Conservation (phyloP, 768 basidiomycete species). For the Boletus eberwhitei region DNA sequence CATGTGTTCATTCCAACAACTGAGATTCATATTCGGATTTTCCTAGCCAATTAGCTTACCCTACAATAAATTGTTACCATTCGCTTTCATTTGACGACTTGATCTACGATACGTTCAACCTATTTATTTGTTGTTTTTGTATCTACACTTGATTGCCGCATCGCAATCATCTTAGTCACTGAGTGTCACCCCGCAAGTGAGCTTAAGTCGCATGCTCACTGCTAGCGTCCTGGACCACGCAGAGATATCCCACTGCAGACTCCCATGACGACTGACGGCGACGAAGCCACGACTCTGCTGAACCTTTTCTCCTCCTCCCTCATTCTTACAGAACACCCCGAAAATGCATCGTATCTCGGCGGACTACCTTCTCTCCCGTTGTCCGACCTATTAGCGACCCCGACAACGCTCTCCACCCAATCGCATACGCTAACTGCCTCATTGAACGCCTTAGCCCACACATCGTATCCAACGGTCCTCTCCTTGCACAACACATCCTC, state of each 20-base stretch:
- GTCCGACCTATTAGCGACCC: constrained; percentile 66
- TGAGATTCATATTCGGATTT: neutral
- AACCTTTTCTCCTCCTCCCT: constrained; percentile 26
- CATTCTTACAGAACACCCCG: constrained; percentile 12
- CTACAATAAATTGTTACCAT: neutral
- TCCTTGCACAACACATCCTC: constrained; percentile 81
- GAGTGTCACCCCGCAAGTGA: neutral
- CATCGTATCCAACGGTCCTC: constrained; percentile 89
- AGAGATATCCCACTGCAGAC: neutral
- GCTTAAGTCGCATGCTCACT: neutral
- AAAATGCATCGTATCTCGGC: constrained; percentile 52
- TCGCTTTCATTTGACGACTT: neutral
- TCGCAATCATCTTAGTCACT: neutral
- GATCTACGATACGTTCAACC: neutral
- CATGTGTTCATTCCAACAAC: neutral
- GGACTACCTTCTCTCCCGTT: constrained; percentile 67
- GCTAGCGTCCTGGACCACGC: neutral
- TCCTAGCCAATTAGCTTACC: neutral
- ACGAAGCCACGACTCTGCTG: constrained; percentile 25
- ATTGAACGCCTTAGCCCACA: constrained; percentile 83
- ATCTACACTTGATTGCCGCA: constrained; percentile 9
- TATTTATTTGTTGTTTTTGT: constrained; percentile 10
- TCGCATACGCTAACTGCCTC: constrained; percentile 85
- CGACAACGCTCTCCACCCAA: constrained; percentile 74
- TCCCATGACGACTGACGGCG: constrained; percentile 23